phyloP scores from a whole-genome alignment of 2,329 filamentous ascomycete genomes.

The Tolypocladium album region DNA sequence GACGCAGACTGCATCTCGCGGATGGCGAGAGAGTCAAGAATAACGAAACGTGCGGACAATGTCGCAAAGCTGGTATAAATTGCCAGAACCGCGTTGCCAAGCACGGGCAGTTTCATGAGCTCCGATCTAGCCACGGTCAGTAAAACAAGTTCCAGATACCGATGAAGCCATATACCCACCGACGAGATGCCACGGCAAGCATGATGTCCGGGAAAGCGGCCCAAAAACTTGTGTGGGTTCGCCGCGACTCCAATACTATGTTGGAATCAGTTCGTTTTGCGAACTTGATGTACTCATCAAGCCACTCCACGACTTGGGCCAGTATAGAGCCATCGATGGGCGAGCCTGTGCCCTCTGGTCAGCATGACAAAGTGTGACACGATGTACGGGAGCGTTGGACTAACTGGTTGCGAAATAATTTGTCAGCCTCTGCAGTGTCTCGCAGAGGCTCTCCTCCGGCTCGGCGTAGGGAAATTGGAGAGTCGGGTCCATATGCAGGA shows the following conservation, averaged over 20 bases:
- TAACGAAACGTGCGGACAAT: conserved; percentile 40
- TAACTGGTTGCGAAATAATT: conserved; percentile 24
- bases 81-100: conserved; percentile 6
- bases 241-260: conserved; percentile 30
- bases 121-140: conserved; percentile 1
- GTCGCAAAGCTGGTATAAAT: conserved; percentile 33
- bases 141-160: neutral
- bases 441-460: conserved; percentile 16
- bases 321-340: conserved; percentile 33
- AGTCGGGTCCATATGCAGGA: conserved; percentile 27
- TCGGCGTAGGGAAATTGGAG: conserved; percentile 34
- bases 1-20: conserved; percentile 6
- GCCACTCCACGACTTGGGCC: conserved; percentile 35
- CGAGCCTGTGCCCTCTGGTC: conserved; percentile 25
- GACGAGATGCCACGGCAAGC: conserved; percentile 18
- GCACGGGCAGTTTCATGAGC: neutral
- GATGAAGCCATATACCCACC: conserved; percentile 21
- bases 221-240: conserved; percentile 40
- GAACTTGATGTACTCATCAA: conserved; percentile 35
- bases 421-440: conserved; percentile 23
- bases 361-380: neutral
- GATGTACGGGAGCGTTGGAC: neutral
- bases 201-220: conserved; percentile 38
- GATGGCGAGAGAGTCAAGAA: conserved; percentile 28
- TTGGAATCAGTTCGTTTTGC: conserved; percentile 21